Base-by-base conservation (phyloP, 306 rosid species). In the Malus asiatica region DNA sequence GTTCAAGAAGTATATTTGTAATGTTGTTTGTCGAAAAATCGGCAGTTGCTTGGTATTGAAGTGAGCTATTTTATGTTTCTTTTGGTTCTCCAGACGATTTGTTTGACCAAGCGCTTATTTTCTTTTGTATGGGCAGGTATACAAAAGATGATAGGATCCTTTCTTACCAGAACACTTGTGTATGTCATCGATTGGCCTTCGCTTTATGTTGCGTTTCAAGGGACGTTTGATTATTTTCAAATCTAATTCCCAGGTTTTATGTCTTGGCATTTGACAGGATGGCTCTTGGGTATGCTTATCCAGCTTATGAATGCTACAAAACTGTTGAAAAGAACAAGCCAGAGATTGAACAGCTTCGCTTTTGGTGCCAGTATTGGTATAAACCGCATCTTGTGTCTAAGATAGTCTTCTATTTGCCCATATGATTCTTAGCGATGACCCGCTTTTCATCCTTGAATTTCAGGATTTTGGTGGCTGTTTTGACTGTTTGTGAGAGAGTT, bases 351-450 rank as follows among this genome's bases (percentile, higher is more conserved):
- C 89, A 88, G 29, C 97, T 94, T 76, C 93, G 84, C 78, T 94
- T 90, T 77, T 94, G 97, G 98, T 94, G 98, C 86, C 94, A 94
- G 78, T 94, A 94, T 69, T 94, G 98, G 98, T 90, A 88, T 73
- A 19, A 40, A 51, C 8, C 52, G 16, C 62, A 7, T 22, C 68
- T 71, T 42, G 5, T 62, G 76, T 81, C 30, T n/a, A 58, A 14
- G 59, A 75, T 10, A 46, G 70, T 29, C 48, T 23, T 46, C 16
- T 35, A 62, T 3, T 15, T 13, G 57, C 33, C 20, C 67, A 35
- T 44, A 65, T 55, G 10, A 35, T 35, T 60, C 18, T 35, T 35
- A 3, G n/a, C 40, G 13, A 19, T 46, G 32, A 62, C 35, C 53
- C n/a, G 19, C 30, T 22, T 42, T 76, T 69, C 58, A 76, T 48